These are phyloP conservation scores for Xerocomus spinulosus DNA, from an alignment of 768 basidiomycete species.

Conservation along the genomic window DNA sequence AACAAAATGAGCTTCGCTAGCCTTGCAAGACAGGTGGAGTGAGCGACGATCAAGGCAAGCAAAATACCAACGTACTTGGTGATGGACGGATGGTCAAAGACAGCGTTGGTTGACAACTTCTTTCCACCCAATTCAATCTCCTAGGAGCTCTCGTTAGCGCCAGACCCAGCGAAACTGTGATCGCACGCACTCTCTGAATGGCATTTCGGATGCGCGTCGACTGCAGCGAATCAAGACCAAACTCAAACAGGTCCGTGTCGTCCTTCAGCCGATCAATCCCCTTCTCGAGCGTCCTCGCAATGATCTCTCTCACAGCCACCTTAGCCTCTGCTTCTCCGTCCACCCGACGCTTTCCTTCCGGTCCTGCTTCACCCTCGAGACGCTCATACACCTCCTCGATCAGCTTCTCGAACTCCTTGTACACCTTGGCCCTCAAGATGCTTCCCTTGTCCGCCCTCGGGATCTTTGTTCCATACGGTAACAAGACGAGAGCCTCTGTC, in stretches of 20 bases:
- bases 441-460: conserved; percentile 50
- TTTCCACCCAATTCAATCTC: conserved; percentile 19
- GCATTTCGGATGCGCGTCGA: conserved; percentile 49
- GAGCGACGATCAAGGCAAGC: background rate
- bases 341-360: conserved; percentile 16
- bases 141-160: conserved; percentile 1
- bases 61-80: conserved; percentile 25
- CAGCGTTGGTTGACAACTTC: conserved; percentile 29
- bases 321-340: conserved; percentile 11
- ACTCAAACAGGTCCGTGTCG: conserved; percentile 40
- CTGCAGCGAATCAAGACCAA: conserved; percentile 52
- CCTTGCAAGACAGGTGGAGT: conserved; percentile 13
- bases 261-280: conserved; percentile 14
- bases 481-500: conserved; percentile 46
- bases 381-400: conserved; percentile 39
- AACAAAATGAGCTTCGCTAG: conserved; percentile 39
- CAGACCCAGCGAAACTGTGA: conserved; percentile 31
- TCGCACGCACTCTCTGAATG: conserved; percentile 34
- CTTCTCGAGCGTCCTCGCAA: conserved; percentile 19
- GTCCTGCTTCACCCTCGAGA: conserved; percentile 39
- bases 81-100: conserved; percentile 48
- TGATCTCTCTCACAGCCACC: conserved; percentile 11
- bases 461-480: conserved; percentile 45
- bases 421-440: conserved; percentile 46
- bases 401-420: conserved; percentile 44